Evolutionary conservation across 2,329 filamentous ascomycete genomes (phyloP), one percentile per base, ranked within the genome.

Genomic region (Stachybotrys elegans): DNA sequence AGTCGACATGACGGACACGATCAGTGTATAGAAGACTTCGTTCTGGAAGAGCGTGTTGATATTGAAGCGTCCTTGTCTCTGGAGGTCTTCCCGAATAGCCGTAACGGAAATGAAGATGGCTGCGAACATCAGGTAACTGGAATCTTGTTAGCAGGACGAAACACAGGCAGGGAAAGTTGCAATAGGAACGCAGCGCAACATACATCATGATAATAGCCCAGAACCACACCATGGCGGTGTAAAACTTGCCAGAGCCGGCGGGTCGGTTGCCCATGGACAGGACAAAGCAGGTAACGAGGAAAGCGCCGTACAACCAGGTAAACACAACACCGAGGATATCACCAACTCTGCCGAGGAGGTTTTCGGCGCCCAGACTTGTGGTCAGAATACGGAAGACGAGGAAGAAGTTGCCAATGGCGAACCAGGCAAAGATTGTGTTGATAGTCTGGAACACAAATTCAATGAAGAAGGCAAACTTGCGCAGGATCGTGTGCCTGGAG

Each of bases 381-480:
- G 92, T 97, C 51, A 98, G 73, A 61, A 98, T 97, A 66, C 91
- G 91, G 74, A 98, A 98, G 55, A 98, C 92, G 60, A 98, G 72
- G 78, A 97, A 98, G 78, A 98, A 98, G 71, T 98, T 98, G 60
- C 93, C 87, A 59, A 97, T 93, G 57, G 86, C 89, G 62, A 98
- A 97, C 93, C 93, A 98, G 43, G 93, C 91, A 64, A 97, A 98
- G 60, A 98, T 78, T 88, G 97, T 96, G 75, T 88, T 95, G 67
- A 92, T 77, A 1, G 89, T 93, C 67, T 96, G 91, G 71, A 96
- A 98, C 53, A 86, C 72, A 65, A 96, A 97, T 63, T 98, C 93
- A 53, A 97, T 67, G 57, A 95, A 79, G 66, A 98, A 88, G 75
- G 88, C 88, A 48, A 92, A 71, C 66, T 97, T 96, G 55, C 93